phyloP scores from a whole-genome alignment of 345 rosid species.

The Rhodamnia rubescens region DNA sequence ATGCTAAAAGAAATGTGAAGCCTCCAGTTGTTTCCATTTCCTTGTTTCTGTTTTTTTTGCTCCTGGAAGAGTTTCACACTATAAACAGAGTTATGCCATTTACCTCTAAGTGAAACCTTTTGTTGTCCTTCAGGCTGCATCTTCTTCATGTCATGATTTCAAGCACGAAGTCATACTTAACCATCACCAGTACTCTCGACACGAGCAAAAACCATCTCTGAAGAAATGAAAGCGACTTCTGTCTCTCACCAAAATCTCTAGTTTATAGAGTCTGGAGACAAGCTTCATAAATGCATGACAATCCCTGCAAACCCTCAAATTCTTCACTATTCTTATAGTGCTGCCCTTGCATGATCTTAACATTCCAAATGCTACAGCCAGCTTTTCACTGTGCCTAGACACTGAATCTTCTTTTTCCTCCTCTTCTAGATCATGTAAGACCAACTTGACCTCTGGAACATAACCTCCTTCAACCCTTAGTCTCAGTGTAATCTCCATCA shows the following conservation, averaged over 20 bases:
- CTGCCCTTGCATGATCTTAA: slow-evolving; percentile 41
- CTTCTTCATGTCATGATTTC: neutral
- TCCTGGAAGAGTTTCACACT: neutral
- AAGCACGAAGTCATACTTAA: neutral
- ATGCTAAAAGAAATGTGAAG: neutral
- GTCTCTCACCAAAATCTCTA: slow-evolving; percentile 57
- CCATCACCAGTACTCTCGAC: slow-evolving; percentile 54
- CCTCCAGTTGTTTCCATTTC: neutral
- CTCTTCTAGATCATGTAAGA: slow-evolving; percentile 18
- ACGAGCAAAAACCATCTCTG: slow-evolving; percentile 54
- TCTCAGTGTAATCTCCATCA: slow-evolving; percentile 3
- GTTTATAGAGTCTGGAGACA: slow-evolving; percentile 27
- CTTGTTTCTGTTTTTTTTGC: neutral
- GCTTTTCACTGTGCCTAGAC: slow-evolving; percentile 16
- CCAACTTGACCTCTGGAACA: slow-evolving; percentile 9
- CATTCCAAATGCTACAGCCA: slow-evolving; percentile 38
- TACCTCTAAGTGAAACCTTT: neutral
- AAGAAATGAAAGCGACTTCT: slow-evolving; percentile 62
- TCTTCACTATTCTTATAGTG: slow-evolving; percentile 51
- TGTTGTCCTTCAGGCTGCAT: neutral
- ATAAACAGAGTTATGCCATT: neutral
- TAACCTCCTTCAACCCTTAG: slow-evolving; percentile 12
- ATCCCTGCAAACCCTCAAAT: slow-evolving; percentile 70
- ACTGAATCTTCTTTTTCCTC: slow-evolving; percentile 13
- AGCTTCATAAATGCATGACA: slow-evolving; percentile 59